Base-by-base conservation (phyloP, 441 rosid species). In the Pelargonium myrrhifolium region DNA sequence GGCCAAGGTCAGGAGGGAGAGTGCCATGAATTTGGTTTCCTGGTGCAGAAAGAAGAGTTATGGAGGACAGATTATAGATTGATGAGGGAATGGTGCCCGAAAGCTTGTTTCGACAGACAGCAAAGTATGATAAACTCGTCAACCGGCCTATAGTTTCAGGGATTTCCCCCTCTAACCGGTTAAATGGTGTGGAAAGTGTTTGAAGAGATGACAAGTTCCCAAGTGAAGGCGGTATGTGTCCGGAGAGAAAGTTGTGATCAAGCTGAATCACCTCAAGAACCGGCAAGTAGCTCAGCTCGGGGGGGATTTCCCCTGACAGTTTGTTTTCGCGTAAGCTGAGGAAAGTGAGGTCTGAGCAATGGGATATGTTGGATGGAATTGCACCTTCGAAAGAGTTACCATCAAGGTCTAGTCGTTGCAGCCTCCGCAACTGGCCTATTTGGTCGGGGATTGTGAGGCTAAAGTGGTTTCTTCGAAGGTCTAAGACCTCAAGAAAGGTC, bases 61-160 rank as follows among this genome's bases (percentile, higher is more conserved):
- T 9, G 3, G 72, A 59, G 8, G 83, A 55, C 39, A 76, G 69
- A 65, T 80, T 77, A 66, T 26, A 77, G 5, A 77, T n/a, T 1
- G 77, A 75, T 2, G 69, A 64, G 15, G 81, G 84, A 35, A 80
- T 42, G 1, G 59, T 37, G 12, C 83, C 72, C 0, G 58, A 55
- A 15, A 79, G 21, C 8, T 4, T n/a, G 55, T 76, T 79, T 7
- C 0, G 4, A 4, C 7, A 1, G 2, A 79, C 7, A 10, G 4
- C n/a, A 1, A 71, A 12, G 12, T 8, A 1, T 18, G 26, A 20
- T 9, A 56, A 56, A 9, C 4, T 59, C 0, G 0, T 0, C 8
- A 78, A 6, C 1, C 24, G 47, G 45, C 74, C 58, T 4, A 72
- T 7, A 3, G 26, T 24, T 0, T 42, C 17, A 0, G 76, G 78